Evolutionary conservation across 768 basidiomycete species (phyloP), one percentile per base, ranked within the genome.

Genomic region (Coprinopsis strossmayeri): DNA sequence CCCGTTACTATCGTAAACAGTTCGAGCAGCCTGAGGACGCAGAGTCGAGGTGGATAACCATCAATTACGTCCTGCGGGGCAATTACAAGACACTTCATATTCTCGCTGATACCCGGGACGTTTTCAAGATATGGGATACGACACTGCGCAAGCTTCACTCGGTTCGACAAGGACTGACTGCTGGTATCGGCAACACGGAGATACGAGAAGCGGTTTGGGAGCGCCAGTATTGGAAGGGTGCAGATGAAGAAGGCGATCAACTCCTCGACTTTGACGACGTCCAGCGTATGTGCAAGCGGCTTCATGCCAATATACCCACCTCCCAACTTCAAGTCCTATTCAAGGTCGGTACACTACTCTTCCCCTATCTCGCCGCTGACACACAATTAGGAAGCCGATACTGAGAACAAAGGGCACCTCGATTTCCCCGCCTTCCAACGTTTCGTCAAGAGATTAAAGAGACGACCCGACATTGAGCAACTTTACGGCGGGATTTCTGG

Each of bases 21-120:
- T 84, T 85, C 66, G 77, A 79, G 58, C 71, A 82, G 34, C 69
- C 85, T 0, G 64, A 71, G 41, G 76, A 80, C 45, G 73, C 75
- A 49, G 83, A 87, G 55, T 69, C 77, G 32, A 74, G 82, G 17
- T 95, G 91, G 89, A 76, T 95, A 54, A 89, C 91, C 0, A 74
- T 96, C 64, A 80, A 92, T 53, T 92, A 94, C 57, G 79, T 87
- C 51, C 69, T 84, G 42, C 80, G 83, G 37, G 85, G 82, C 11
- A 72, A 70, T 20, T 91, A 89, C 73, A 94, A 94, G 69, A 87
- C 87, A 0, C 74, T 93, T 21, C 91, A 96, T 59, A 73, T 94
- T 52, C 75, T 94, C 46, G 85, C 92, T 2, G 74, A 81, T 2
- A 80, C 81, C 0, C 64, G 66, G 24, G 66, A 73, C 2, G 57